Conservation (phyloP, 768 basidiomycete species). For the Podaxis sp. region DNA sequence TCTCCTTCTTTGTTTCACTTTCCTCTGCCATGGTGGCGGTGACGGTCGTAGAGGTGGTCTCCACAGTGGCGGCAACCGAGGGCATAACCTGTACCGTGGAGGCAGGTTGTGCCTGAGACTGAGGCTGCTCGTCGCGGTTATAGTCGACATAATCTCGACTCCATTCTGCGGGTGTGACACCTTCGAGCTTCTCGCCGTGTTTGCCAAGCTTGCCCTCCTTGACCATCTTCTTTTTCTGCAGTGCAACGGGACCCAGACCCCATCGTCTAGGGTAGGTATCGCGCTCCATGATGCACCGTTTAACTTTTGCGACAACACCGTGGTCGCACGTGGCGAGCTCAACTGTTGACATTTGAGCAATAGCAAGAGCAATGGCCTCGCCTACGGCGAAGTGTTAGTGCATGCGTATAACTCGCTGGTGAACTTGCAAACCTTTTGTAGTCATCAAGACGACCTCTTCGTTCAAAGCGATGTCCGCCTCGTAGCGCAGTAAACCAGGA, state of each 20-base stretch:
- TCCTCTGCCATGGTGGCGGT: conserved; percentile 22
- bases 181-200: conserved; percentile 86
- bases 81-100: conserved; percentile 40
- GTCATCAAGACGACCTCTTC: conserved; percentile 99
- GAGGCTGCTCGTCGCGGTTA: conserved; percentile 54
- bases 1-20: conserved; percentile 57
- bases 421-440: conserved; percentile 70
- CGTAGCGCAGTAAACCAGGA: conserved; percentile 95
- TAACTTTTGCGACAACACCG: conserved; percentile 98
- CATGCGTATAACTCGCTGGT: conserved; percentile 8
- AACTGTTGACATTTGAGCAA: conserved; percentile 98
- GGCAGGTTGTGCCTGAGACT: background rate
- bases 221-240: conserved; percentile 97
- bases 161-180: conserved; percentile 90
- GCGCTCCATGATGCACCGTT: conserved; percentile 99
- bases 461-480: conserved; percentile 89
- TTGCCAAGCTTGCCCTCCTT: conserved; percentile 98
- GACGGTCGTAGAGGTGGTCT: conserved; percentile 24
- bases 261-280: conserved; percentile 97
- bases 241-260: conserved; percentile 97
- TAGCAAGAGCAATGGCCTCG: conserved; percentile 91
- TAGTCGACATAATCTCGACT: conserved; percentile 93
- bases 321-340: conserved; percentile 98
- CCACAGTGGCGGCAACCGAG: conserved; percentile 27
- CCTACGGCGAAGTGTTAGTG: conserved; percentile 38